Evolutionary conservation across 192 early-diverging fungal species (phyloP).

Genomic region (Backusella australiensis): DNA sequence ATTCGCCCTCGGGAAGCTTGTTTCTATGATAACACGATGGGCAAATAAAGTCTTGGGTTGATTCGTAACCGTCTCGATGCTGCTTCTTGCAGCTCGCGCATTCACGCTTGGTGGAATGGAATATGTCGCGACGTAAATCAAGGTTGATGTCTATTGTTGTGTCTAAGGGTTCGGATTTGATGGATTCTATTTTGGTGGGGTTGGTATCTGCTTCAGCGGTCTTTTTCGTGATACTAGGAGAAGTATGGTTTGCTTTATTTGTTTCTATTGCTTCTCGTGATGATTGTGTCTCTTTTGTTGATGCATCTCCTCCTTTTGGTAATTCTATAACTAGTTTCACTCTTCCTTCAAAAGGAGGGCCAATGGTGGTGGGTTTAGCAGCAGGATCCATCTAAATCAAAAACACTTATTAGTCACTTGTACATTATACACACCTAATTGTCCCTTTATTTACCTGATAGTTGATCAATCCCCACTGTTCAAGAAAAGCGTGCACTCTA

Average conservation of each 20-base stretch:
- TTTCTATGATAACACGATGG: neutral
- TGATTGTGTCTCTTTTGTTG: neutral
- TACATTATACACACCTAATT: too few species aligned
- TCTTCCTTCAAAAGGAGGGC: conserved; percentile 90
- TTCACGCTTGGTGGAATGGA: neutral
- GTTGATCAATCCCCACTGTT: conserved; percentile 99
- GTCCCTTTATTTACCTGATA: conserved; percentile 73
- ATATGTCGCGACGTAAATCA: conserved; percentile 13
- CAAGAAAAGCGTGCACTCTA: conserved; percentile 95
- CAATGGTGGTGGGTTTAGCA: conserved; percentile 78
- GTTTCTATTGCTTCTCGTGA: neutral
- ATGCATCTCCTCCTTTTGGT: conserved; percentile 32
- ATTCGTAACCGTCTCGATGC: neutral
- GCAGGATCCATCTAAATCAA: conserved; percentile 82
- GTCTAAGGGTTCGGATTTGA: neutral
- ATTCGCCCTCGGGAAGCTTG: neutral
- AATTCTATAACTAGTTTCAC: conserved; percentile 90
- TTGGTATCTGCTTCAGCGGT: neutral
- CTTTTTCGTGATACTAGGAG: neutral
- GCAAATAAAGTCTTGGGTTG: neutral
- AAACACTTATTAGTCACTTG: neutral
- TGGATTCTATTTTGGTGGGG: neutral
- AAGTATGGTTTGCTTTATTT: neutral
- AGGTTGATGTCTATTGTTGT: conserved; percentile 20
- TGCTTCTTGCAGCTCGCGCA: neutral